Base-by-base conservation (phyloP, 768 basidiomycete genomes). In the Antrodiella citrinella region DNA sequence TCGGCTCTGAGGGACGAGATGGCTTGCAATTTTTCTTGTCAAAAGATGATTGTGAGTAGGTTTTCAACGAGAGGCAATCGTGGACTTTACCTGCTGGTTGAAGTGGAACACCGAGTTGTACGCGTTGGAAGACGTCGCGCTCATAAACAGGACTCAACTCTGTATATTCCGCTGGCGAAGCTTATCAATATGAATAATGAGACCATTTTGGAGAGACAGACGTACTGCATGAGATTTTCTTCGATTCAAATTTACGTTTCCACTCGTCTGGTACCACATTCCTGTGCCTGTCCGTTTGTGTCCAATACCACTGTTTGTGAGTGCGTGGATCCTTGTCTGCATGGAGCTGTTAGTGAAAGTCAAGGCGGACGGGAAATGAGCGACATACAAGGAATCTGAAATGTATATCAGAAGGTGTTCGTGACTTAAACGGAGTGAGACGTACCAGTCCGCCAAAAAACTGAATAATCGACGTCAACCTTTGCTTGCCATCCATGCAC, bases 51-150 rank as follows among this genome's bases (percentile, higher is more conserved):
- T 9, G 51, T 41, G 12, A n/a, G n/a, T n/a, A n/a, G n/a, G n/a
- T 13, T 48, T 5, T n/a, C 3, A 20, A 54, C 19, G 25, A n/a
- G n/a, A 21, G 47, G 25, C 13, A 21, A 39, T 15, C 49, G 21
- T 51, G 23, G 7, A 25, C 11, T 19, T 21, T 58, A 84, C 87
- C 86, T 61, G 87, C 84, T 19, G 81, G 75, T 5, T 84, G 83
- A 44, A 92, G 70, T 13, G 78, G 70, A 69, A 88, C 80, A 48
- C 89, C 89, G 38, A 91, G 64, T 57, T 92, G 90, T 13, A 92
- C 89, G 22, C 90, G 73, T 57, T 87, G 84, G 59, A 88, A 89
- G 19, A 91, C 82, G 48, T 91, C 89, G 45, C 88, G 78, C 63
- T 91, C 87, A 3, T 72, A 67, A 4, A 71, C 69, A 11, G 76